Evolutionary conservation across 176 grass and related monocot species (phyloP).

Genomic region (Avena eriantha): DNA sequence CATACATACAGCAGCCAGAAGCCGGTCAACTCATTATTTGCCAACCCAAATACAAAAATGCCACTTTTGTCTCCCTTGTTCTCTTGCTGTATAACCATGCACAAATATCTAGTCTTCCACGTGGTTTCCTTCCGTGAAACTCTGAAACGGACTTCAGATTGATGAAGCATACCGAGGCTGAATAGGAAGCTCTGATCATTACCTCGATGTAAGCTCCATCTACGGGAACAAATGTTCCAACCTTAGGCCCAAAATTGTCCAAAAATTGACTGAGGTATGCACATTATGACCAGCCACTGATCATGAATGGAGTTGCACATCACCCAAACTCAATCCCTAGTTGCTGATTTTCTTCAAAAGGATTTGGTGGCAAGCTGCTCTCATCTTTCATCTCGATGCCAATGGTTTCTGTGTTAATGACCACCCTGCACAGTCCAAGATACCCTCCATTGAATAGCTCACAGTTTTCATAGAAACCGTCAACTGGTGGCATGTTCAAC

Average conservation of each 20-base stretch:
- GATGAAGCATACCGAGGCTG: neutral
- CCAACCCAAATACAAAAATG: slow-evolving; percentile 17
- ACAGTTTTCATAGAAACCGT: slow-evolving; percentile 63
- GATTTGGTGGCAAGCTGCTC: slow-evolving; percentile 32
- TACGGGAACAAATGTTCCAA: neutral
- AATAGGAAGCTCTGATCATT: neutral
- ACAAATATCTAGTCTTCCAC: neutral
- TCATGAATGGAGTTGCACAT: slow-evolving; percentile 22
- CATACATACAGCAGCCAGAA: neutral
- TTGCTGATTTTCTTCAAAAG: slow-evolving; percentile 18
- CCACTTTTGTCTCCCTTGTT: neutral
- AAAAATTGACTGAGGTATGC: slow-evolving; percentile 2
- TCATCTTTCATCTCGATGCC: slow-evolving; percentile 55
- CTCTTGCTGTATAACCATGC: neutral
- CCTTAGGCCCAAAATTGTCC: slow-evolving; percentile 7
- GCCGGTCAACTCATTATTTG: neutral
- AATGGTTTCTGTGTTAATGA: slow-evolving; percentile 47
- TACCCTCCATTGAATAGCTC: slow-evolving; percentile 51
- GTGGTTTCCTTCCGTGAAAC: neutral
- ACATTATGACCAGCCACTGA: slow-evolving; percentile 16
- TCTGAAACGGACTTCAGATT: neutral
- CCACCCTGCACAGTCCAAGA: slow-evolving; percentile 58
- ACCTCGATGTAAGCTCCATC: neutral
- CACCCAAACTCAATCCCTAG: slow-evolving; percentile 68
- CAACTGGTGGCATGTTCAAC: slow-evolving; percentile 77